Percentiles rank a stretch among this genome's conserved stretches.
Conservation (phyloP, 108 stramenopile species). For the Schizochytrium sp. region DNA sequence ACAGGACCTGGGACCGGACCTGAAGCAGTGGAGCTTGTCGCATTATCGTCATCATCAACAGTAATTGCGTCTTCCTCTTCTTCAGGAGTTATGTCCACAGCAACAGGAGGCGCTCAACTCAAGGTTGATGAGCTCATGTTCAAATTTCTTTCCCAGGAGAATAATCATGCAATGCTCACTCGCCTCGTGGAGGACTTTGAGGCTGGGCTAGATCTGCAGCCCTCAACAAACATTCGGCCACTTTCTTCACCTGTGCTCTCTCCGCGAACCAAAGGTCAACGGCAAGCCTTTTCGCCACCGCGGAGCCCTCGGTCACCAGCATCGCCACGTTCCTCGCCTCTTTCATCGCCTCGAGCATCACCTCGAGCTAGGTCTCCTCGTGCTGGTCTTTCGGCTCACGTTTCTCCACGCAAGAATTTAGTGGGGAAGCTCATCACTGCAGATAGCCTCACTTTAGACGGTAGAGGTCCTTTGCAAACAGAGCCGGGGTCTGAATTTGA, state of each 20-base stretch:
- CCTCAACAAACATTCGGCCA: constrained; percentile 42
- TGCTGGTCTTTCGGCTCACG: constrained; percentile 61
- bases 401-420: neutral
- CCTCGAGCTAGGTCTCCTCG: constrained; percentile 55
- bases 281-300: constrained; percentile 11
- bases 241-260: constrained; percentile 69
- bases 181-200: constrained; percentile 68
- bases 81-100: too few species aligned
- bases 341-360: neutral
- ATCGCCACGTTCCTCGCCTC: constrained; percentile 64
- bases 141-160: constrained; percentile 68
- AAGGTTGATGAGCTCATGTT: constrained; percentile 76
- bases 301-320: constrained; percentile 53
- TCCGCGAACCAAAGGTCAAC: constrained; percentile 15
- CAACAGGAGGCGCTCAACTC: constrained; percentile 63
- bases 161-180: constrained; percentile 63
- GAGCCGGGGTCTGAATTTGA: too few species aligned
- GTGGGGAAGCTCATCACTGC: neutral
- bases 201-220: constrained; percentile 67
- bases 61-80: neutral
- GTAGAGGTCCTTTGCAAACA: too few species aligned
- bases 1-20: neutral
- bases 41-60: neutral
- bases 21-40: neutral
- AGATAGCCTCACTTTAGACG: neutral